Conservation (phyloP, 495 filamentous ascomycete genomes). For the Trichocladium uniseriatum region DNA sequence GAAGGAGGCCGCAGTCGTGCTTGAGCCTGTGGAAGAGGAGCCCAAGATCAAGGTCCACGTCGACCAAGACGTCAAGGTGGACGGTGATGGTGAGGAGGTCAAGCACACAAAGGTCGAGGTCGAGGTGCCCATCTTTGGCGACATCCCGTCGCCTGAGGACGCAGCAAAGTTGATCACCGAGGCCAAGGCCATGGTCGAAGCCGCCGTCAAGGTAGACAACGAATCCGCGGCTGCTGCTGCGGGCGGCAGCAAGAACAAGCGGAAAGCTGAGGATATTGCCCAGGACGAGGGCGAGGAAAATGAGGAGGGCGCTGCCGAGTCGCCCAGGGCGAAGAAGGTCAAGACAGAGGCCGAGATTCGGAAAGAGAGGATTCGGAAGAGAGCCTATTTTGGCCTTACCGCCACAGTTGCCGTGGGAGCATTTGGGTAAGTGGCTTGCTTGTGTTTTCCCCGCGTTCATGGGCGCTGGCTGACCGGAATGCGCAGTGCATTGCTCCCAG, state of each 20-base stretch:
- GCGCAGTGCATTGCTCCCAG: slow-evolving; percentile 31
- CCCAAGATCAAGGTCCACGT: slow-evolving; percentile 60
- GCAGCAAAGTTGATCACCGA: slow-evolving; percentile 72
- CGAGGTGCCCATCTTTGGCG: slow-evolving; percentile 53
- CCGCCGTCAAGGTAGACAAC: slow-evolving; percentile 51
- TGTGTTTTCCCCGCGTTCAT: neutral
- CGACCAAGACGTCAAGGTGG: slow-evolving; percentile 55
- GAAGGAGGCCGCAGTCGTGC: slow-evolving; percentile 32
- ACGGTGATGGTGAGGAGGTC: slow-evolving; percentile 53
- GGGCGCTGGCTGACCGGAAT: slow-evolving; percentile 5
- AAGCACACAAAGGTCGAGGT: slow-evolving; percentile 71
- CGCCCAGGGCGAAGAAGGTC: slow-evolving; percentile 58
- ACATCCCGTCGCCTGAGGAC: slow-evolving; percentile 63
- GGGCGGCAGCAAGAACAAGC: slow-evolving; percentile 52
- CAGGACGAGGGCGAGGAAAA: slow-evolving; percentile 32
- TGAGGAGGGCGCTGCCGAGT: slow-evolving; percentile 44
- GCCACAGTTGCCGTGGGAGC: slow-evolving; percentile 57
- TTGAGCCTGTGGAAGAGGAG: slow-evolving; percentile 43
- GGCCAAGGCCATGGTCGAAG: slow-evolving; percentile 84
- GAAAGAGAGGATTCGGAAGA: slow-evolving; percentile 72
- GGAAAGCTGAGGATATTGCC: slow-evolving; percentile 69
- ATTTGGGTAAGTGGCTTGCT: slow-evolving; percentile 61
- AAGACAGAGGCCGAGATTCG: slow-evolving; percentile 67
- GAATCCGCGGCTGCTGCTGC: slow-evolving; percentile 25
- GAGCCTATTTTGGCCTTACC: slow-evolving; percentile 74